phyloP scores from a whole-genome alignment of 2,329 filamentous ascomycete genomes.

The Elsinoe perseae region DNA sequence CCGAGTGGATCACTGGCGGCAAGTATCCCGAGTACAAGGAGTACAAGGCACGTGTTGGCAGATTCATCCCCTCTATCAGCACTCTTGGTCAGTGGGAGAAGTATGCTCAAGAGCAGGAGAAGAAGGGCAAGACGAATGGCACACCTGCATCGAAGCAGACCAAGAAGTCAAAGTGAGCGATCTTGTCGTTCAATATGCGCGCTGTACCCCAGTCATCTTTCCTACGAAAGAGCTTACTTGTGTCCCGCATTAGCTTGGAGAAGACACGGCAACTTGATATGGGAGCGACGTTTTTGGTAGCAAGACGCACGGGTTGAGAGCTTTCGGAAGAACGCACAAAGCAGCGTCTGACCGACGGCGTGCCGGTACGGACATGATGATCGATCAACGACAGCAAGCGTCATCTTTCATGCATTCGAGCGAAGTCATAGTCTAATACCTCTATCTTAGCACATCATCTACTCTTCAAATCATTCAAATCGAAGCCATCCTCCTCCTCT shows the following conservation, averaged over 20 bases:
- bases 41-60: slow-evolving; percentile 76
- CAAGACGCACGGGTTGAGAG: background rate
- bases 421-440: background rate
- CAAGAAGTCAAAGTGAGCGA: slow-evolving; percentile 5
- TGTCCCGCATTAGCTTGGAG: too few species aligned
- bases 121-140: slow-evolving; percentile 14
- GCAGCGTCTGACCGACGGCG: background rate
- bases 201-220: too few species aligned
- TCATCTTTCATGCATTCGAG: background rate
- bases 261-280: too few species aligned
- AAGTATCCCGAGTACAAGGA: slow-evolving; percentile 86
- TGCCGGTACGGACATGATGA: background rate
- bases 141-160: slow-evolving; percentile 2
- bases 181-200: background rate
- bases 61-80: slow-evolving; percentile 61
- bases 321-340: background rate
- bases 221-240: too few species aligned
- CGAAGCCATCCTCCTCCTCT: slow-evolving; percentile 18
- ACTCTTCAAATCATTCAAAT: slow-evolving; percentile 17
- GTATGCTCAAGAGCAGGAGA: slow-evolving; percentile 21
- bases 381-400: background rate
- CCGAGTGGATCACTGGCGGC: slow-evolving; percentile 66
- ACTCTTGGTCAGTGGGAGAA: slow-evolving; percentile 28
- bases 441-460: slow-evolving; percentile 1
- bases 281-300: too few species aligned